A percentile compares a stretch with the other conserved stretches of the same genome.
Evolutionary conservation across 1,284 basidiomycete genomes (phyloP).

Genomic region (Naganishia albida): DNA sequence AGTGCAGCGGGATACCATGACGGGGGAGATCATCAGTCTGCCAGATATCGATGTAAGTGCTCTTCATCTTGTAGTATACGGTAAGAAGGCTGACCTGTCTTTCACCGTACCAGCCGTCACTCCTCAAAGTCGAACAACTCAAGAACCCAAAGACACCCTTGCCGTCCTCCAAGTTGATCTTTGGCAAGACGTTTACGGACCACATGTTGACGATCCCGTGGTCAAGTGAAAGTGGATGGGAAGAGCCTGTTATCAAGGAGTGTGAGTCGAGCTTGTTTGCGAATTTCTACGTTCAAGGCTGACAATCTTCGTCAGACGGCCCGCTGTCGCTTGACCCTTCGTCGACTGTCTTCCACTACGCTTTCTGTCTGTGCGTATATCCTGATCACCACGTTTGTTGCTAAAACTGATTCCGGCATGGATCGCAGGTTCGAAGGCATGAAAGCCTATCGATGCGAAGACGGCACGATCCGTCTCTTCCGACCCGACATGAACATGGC

Average conservation of each 20-base stretch:
- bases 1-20: slow-evolving; percentile 54
- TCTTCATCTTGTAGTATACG: too few species aligned
- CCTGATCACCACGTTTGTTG: not conserved
- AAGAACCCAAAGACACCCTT: slow-evolving; percentile 53
- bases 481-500: slow-evolving; percentile 98
- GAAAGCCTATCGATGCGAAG: slow-evolving; percentile 86
- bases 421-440: slow-evolving; percentile 76
- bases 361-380: slow-evolving; percentile 56
- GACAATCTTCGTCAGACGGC: slow-evolving; percentile 60
- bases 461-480: slow-evolving; percentile 83
- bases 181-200: slow-evolving; percentile 69
- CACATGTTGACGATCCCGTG: slow-evolving; percentile 90
- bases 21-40: slow-evolving; percentile 55
- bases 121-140: slow-evolving; percentile 60
- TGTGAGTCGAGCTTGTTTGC: slow-evolving; percentile 59
- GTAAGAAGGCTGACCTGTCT: too few species aligned
- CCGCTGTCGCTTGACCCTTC: slow-evolving; percentile 77
- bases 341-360: slow-evolving; percentile 90
- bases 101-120: slow-evolving; percentile 54
- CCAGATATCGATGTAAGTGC: slow-evolving; percentile 57
- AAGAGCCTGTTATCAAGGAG: slow-evolving; percentile 75
- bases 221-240: slow-evolving; percentile 75
- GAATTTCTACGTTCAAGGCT: not conserved
- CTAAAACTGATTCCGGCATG: not conserved
- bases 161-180: slow-evolving; percentile 55